Base-by-base conservation (phyloP, 208 protist genomes). In the Porcisia deanei region DNA sequence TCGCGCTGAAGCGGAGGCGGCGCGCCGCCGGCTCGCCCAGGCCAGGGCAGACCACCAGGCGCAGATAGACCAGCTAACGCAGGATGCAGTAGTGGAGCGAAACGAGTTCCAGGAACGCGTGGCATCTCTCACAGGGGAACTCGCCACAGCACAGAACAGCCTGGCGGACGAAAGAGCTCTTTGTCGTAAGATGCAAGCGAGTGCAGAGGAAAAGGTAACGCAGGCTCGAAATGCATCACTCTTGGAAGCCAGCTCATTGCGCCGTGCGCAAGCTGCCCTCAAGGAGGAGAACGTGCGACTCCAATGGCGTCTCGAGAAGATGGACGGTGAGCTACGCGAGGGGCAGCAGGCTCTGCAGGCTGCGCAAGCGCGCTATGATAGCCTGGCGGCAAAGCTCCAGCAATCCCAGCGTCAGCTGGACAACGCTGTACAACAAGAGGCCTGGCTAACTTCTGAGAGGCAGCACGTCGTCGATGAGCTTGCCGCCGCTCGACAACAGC, bases 341-440 rank as follows among this genome's bases (percentile, higher is more conserved):
- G 75, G 64, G 14, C 70, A 77, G n/a, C 59, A 65, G 12, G 58
- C 73, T 5, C 54, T 76, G 37, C 34, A 73, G 47, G 65, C 63
- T 7, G 63, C 54, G 49, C 61, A 85, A 55, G 41, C 65, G 69
- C 68, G 72, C 64, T 49, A 78, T 60, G 72, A 81, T 58, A 71
- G 76, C 9, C 69, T 84, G 25, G 53, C 57, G 16, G 74, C 77
- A 54, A 80, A 83, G 71, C 52, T 77, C 59, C 81, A 86, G 55
- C 61, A 83, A 3, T 25, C 83, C 18, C 71, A 83, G 59, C 65
- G 67, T 14, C 68, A 88, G 61, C 77, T 88, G 57, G 84, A 86
- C 55, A 80, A 59, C 45, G 83, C 85, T 8, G 80, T 75, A 43
- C 91, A 93, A 81, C 88, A 85, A 60, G 85, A 88, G 79, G 86